These are phyloP conservation scores for Apophysomyces trapeziformis DNA, from an alignment of 371 early-diverging fungal genomes.

Conservation along the genomic window DNA sequence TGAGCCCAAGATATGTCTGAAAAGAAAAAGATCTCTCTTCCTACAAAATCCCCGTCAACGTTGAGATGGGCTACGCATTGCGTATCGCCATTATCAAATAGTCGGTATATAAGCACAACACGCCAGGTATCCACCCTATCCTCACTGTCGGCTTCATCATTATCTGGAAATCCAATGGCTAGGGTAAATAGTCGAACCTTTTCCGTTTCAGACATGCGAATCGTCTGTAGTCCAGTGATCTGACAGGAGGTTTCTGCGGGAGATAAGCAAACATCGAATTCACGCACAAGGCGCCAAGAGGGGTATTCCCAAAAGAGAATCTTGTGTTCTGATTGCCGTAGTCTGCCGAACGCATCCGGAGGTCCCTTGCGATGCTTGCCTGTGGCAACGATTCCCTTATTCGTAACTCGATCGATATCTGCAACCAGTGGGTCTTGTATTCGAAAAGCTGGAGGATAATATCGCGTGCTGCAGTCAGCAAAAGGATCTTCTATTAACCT, in stretches of 20 bases:
- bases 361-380: constrained; percentile 33
- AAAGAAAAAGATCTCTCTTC: constrained; percentile 42
- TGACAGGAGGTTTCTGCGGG: constrained; percentile 37
- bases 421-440: constrained; percentile 45
- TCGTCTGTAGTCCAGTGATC: constrained; percentile 41
- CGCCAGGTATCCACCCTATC: constrained; percentile 40
- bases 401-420: constrained; percentile 39
- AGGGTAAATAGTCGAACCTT: constrained; percentile 34
- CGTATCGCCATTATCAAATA: constrained; percentile 35
- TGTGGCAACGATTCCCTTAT: constrained; percentile 37
- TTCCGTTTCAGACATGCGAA: constrained; percentile 18
- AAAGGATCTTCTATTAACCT: not conserved
- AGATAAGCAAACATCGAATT: constrained; percentile 31
- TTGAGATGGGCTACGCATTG: constrained; percentile 36
- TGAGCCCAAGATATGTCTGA: constrained; percentile 33
- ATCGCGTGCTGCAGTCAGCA: constrained; percentile 7
- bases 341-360: constrained; percentile 1
- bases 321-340: constrained; percentile 33
- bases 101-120: constrained; percentile 35
- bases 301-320: constrained; percentile 46
- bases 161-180: constrained; percentile 25
- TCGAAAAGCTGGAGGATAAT: constrained; percentile 28
- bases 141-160: constrained; percentile 27
- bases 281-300: constrained; percentile 33
- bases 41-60: constrained; percentile 31